phyloP scores from a whole-genome alignment of 495 filamentous ascomycete species.

The Talaromyces stipitatus region DNA sequence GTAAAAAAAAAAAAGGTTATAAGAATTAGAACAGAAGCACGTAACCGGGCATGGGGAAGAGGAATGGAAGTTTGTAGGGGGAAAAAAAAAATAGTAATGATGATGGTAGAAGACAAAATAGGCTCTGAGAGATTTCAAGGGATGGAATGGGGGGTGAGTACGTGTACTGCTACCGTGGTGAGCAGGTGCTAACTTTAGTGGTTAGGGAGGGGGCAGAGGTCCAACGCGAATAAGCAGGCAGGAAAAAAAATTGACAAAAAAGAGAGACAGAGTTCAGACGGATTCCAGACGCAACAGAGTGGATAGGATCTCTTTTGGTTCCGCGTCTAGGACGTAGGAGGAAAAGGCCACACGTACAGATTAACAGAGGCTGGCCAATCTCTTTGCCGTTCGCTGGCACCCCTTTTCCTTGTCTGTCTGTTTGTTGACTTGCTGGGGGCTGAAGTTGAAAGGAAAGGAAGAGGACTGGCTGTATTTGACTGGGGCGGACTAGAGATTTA shows the following conservation, averaged over 20 bases:
- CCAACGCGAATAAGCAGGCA: not conserved
- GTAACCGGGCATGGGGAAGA: constrained; percentile 12
- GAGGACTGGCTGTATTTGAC: not conserved
- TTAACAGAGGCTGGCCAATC: not conserved
- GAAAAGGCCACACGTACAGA: not conserved
- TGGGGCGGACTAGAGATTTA: not conserved
- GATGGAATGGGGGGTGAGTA: constrained; percentile 7
- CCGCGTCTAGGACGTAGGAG: not conserved
- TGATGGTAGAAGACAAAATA: constrained; percentile 7
- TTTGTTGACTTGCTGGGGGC: not conserved
- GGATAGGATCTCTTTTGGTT: not conserved
- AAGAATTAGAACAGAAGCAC: constrained; percentile 5
- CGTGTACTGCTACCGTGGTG: not conserved
- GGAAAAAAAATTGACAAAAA: not conserved
- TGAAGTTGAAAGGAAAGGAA: not conserved
- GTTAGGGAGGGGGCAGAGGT: not conserved
- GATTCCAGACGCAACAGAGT: not conserved
- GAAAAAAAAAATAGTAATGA: constrained; percentile 17
- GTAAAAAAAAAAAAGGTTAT: constrained; percentile 4
- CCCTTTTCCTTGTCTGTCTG: not conserved
- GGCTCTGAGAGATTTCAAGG: constrained; percentile 1
- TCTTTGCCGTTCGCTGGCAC: not conserved
- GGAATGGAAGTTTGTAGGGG: constrained; percentile 11
- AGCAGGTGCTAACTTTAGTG: not conserved
- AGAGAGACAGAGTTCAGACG: not conserved